Evolutionary conservation across 371 early-diverging fungal genomes (phyloP), one percentile per base, ranked within the genome.

Genomic region (Lichtheimia hyalospora): DNA sequence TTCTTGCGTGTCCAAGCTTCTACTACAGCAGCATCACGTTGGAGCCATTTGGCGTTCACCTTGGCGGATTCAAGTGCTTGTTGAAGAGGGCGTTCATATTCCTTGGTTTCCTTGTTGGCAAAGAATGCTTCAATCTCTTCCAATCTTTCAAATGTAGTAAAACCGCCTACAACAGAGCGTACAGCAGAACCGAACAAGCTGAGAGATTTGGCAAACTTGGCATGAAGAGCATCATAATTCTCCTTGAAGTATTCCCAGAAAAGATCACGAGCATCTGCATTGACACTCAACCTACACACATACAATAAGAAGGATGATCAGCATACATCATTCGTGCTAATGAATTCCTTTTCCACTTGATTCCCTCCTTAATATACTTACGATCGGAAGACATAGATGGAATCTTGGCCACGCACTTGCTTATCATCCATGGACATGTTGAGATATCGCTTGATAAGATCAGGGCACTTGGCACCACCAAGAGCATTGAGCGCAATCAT

Each of bases 41-140:
- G 69, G 49, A 94, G 71, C 94, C 96, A 96, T 49, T 83, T 75
- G 8, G 94, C 85, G 62, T 85, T 89, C 57, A 86, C 78, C 10
- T 86, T 75, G 57, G 94, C 84, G n/a, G 79, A 83, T 77, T 98
- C 98, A 16, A 96, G 66, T 28, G 90, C 85, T 71, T 97, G 98
- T 42, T 92, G 83, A 18, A 96, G 57, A 20, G 87, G 81, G 39
- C 94, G 79, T 39, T 77, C 85, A 69, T 89, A 86, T 49, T 84
- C 77, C 63, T 83, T 84, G n/a, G 88, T 88, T 58, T 93, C 85
- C 71, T 89, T 88, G 49, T 75, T 83, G 13, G 81, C 81, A 77
- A 94, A 92, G 78, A 91, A 93, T 5, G 61, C 66, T 62, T 90
- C 88, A 15, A 90, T 78, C 58, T 92, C 88, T 3, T 68, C 73